phyloP scores from a whole-genome alignment of 306 rosid species.

The Cucumis hystrix region DNA sequence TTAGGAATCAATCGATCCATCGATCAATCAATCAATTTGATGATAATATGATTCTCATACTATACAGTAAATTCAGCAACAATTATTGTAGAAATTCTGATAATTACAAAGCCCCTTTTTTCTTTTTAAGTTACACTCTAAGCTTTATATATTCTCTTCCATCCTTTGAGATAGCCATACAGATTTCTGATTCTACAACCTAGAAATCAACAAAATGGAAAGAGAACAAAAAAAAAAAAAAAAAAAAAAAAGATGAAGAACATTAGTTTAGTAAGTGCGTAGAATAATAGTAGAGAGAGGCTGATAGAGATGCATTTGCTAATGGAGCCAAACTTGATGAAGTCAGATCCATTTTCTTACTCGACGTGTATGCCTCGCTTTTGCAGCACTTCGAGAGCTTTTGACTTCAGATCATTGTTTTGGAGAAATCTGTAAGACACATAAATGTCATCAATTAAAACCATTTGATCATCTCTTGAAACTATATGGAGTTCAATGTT shows the following conservation, averaged over 20 bases:
- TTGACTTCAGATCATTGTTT: conserved; percentile 18
- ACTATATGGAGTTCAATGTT: not conserved
- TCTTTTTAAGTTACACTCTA: not conserved
- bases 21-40: not conserved
- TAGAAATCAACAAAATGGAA: not conserved
- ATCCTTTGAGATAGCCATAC: not conserved
- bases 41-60: not conserved
- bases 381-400: conserved; percentile 9
- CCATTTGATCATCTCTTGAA: not conserved
- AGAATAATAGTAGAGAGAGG: not conserved
- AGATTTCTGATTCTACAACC: not conserved
- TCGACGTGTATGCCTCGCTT: conserved; percentile 16
- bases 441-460: not conserved
- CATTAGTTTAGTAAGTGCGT: not conserved
- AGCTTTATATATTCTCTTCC: conserved; percentile 7
- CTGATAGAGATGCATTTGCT: not conserved
- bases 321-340: not conserved
- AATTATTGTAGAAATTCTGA: not conserved
- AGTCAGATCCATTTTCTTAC: conserved; percentile 20
- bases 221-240: not conserved
- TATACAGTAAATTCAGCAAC: not conserved
- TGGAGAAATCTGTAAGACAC: conserved; percentile 27
- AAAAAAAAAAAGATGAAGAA: not conserved
- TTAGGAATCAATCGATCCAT: not conserved
- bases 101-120: not conserved